These are phyloP conservation scores for Cyberlindnera lachancei DNA, from an alignment of 805 yeast genomes.

Conservation along the genomic window DNA sequence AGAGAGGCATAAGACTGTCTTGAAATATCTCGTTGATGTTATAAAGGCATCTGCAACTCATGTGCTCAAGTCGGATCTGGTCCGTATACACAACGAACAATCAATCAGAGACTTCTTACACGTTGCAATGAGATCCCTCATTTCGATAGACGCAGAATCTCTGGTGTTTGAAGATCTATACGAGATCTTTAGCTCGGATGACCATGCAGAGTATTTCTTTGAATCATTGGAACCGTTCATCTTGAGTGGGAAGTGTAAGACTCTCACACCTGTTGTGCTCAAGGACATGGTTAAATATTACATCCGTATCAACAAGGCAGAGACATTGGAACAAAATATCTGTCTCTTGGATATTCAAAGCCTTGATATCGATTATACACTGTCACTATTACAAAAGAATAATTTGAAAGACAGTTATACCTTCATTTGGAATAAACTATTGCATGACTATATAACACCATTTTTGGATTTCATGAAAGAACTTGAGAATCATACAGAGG, in stretches of 20 bases:
- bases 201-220: conserved; percentile 36
- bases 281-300: conserved; percentile 52
- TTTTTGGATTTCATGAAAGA: conserved; percentile 47
- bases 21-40: conserved; percentile 48
- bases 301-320: conserved; percentile 33
- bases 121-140: conserved; percentile 33
- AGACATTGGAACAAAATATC: conserved; percentile 55
- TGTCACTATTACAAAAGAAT: conserved; percentile 50
- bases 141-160: conserved; percentile 28
- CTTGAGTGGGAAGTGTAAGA: conserved; percentile 34
- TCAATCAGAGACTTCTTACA: conserved; percentile 26
- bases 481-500: conserved; percentile 17
- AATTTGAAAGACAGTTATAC: conserved; percentile 54
- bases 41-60: conserved; percentile 30
- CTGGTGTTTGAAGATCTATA: conserved; percentile 36
- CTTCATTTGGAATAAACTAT: conserved; percentile 63
- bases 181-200: conserved; percentile 33
- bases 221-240: conserved; percentile 46
- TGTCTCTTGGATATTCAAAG: conserved; percentile 60
- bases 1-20: conserved; percentile 41
- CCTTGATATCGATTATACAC: conserved; percentile 73
- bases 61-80: conserved; percentile 10
- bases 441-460: conserved; percentile 70
- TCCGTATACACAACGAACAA: conserved; percentile 13
- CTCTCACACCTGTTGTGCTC: conserved; percentile 57